These are phyloP conservation scores for Podospora sp. DNA, from an alignment of 495 filamentous ascomycete species.

Conservation along the genomic window DNA sequence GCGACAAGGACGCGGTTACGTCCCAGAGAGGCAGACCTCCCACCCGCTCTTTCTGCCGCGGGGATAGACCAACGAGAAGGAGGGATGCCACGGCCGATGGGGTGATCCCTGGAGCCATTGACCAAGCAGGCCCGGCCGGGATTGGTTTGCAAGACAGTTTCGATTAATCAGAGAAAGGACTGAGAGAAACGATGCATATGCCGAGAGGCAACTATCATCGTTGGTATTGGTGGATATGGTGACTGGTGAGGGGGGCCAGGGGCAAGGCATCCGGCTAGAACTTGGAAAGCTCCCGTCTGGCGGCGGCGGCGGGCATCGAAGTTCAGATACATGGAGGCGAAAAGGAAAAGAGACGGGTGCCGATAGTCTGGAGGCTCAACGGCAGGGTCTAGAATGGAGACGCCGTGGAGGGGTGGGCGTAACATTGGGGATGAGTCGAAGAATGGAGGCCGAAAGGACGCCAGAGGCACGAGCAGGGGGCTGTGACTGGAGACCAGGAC, in stretches of 20 bases:
- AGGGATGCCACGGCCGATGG: conserved; percentile 36
- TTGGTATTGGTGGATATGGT: conserved; percentile 37
- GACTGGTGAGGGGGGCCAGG: conserved; percentile 24
- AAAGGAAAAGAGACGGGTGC: conserved; percentile 22
- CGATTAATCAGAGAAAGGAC: conserved; percentile 50
- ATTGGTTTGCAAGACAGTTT: conserved; percentile 45
- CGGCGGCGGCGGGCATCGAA: conserved; percentile 30
- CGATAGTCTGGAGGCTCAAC: conserved; percentile 38
- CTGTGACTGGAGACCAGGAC: conserved; percentile 27
- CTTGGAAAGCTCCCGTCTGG: conserved; percentile 28
- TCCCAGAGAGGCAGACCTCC: conserved; percentile 39
- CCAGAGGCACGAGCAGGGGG: conserved; percentile 24
- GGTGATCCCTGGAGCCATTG: conserved; percentile 42
- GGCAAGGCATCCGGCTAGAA: conserved; percentile 29
- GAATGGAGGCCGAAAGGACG: conserved; percentile 27
- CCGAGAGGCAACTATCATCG: conserved; percentile 39
- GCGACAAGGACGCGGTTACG: conserved; percentile 36
- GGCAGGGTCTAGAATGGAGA: conserved; percentile 21
- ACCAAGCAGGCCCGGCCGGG: conserved; percentile 35
- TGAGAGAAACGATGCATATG: conserved; percentile 39
- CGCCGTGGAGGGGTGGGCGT: conserved; percentile 30
- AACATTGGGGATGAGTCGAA: conserved; percentile 20
- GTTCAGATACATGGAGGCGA: conserved; percentile 29
- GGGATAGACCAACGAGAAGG: conserved; percentile 47
- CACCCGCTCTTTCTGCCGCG: conserved; percentile 53